These are phyloP conservation scores for Trametes cingulata DNA, from an alignment of 768 basidiomycete genomes.

Conservation along the genomic window DNA sequence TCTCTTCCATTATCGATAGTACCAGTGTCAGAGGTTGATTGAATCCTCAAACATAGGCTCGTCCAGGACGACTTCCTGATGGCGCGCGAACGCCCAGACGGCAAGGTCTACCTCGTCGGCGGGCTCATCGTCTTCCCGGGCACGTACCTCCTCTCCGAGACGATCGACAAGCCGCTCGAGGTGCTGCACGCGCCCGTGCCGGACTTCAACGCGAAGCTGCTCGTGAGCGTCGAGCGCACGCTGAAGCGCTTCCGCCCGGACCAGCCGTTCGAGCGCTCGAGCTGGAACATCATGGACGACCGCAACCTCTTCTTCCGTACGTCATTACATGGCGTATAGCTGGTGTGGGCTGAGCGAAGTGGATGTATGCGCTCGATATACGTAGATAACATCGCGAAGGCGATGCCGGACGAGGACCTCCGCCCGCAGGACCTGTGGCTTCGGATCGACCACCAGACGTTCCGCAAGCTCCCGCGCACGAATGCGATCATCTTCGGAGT, in stretches of 20 bases:
- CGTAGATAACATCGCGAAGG: conserved; percentile 29
- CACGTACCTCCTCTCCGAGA: conserved; percentile 35
- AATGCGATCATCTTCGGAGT: conserved; percentile 38
- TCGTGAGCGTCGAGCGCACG: conserved; percentile 38
- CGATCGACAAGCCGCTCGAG: conserved; percentile 33
- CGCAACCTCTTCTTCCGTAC: conserved; percentile 32
- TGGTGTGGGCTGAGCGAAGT: not conserved
- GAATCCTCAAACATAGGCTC: conserved; percentile 21
- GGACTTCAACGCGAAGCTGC: conserved; percentile 38
- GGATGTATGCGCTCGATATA: not conserved
- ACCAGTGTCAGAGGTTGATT: not conserved
- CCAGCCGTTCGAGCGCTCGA: conserved; percentile 38
- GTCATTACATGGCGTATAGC: conserved; percentile 7
- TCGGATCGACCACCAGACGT: conserved; percentile 39
- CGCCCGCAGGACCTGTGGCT: conserved; percentile 35
- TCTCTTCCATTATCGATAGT: not conserved
- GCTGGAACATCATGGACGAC: conserved; percentile 39
- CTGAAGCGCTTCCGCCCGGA: conserved; percentile 36
- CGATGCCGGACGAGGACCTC: conserved; percentile 17
- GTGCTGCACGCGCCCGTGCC: conserved; percentile 34
- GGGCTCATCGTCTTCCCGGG: conserved; percentile 38
- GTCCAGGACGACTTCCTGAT: conserved; percentile 40
- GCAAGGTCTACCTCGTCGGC: conserved; percentile 38
- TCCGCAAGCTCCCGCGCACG: conserved; percentile 37
- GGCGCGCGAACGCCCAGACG: conserved; percentile 36